These are phyloP conservation scores for Didymella arachidicola DNA, from an alignment of 2,329 filamentous ascomycete species.

Conservation along the genomic window DNA sequence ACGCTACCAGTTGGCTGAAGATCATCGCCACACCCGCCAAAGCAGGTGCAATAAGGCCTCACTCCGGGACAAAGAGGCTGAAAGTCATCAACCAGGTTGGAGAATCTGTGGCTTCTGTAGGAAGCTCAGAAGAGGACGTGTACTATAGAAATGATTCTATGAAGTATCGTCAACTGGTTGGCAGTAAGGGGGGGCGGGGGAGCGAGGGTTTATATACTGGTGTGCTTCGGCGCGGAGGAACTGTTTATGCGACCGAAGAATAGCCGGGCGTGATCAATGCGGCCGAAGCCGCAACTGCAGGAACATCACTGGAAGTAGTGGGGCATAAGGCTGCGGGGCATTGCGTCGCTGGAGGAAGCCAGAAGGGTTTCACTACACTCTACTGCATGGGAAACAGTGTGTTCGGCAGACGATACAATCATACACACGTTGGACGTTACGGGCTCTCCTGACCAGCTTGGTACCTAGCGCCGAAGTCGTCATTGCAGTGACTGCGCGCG, in stretches of 20 bases:
- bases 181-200: not conserved
- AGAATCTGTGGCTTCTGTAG: slow-evolving; percentile 89
- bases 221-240: not conserved
- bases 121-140: slow-evolving; percentile 90
- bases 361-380: slow-evolving; percentile 3
- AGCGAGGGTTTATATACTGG: not conserved
- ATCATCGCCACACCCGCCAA: slow-evolving; percentile 96
- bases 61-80: slow-evolving; percentile 90
- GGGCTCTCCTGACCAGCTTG: not conserved
- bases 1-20: slow-evolving; percentile 78
- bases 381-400: not conserved
- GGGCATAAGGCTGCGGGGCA: slow-evolving; percentile 22
- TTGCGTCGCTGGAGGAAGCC: not conserved
- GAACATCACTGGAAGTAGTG: slow-evolving; percentile 19
- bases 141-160: slow-evolving; percentile 83
- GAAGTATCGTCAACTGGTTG: slow-evolving; percentile 29
- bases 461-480: slow-evolving; percentile 1
- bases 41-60: slow-evolving; percentile 71
- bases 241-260: slow-evolving; percentile 4
- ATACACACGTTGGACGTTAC: not conserved
- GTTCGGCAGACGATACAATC: not conserved
- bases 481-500: not conserved
- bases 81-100: slow-evolving; percentile 88
- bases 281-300: slow-evolving; percentile 23
- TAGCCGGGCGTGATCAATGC: slow-evolving; percentile 1